Percentiles rank a stretch among this genome's conserved stretches.
Conservation (phyloP, 768 basidiomycete species). For the Antrodiella citrinella region DNA sequence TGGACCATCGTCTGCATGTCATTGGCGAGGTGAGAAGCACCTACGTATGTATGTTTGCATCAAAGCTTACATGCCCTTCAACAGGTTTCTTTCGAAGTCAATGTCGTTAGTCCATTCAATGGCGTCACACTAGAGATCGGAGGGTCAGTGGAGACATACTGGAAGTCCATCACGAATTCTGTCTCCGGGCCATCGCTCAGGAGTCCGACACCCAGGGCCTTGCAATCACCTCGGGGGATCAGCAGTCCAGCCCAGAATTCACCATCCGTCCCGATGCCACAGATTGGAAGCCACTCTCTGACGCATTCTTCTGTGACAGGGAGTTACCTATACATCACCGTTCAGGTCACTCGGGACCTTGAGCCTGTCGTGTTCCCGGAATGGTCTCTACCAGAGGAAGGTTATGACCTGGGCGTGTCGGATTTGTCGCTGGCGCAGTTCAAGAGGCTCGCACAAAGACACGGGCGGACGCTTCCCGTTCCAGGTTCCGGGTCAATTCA, state of each 20-base stretch:
- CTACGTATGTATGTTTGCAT: not conserved
- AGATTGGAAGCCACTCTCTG: conserved; percentile 39
- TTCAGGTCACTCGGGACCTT: conserved; percentile 89
- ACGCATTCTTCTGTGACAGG: conserved; percentile 88
- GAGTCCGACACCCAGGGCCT: conserved; percentile 19
- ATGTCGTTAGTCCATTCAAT: conserved; percentile 80
- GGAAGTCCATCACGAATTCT: conserved; percentile 77
- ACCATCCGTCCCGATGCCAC: conserved; percentile 47
- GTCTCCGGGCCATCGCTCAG: conserved; percentile 21
- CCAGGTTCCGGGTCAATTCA: conserved; percentile 17
- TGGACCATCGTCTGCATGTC: conserved; percentile 88
- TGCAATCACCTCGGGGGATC: not conserved
- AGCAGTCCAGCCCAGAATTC: conserved; percentile 34
- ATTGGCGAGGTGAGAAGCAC: conserved; percentile 73
- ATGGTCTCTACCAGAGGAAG: conserved; percentile 66
- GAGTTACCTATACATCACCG: conserved; percentile 75
- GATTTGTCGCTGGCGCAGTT: conserved; percentile 85
- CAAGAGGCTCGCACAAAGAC: conserved; percentile 46
- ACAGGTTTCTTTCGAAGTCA: conserved; percentile 84
- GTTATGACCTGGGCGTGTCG: conserved; percentile 70
- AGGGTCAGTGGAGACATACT: conserved; percentile 94
- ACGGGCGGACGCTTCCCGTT: conserved; percentile 28
- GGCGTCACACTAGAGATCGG: conserved; percentile 92
- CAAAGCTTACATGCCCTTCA: conserved; percentile 1
- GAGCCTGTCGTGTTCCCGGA: conserved; percentile 81